These are phyloP conservation scores for Magnusiomyces suaveolens DNA, from an alignment of 1,139 yeast species.

Conservation along the genomic window DNA sequence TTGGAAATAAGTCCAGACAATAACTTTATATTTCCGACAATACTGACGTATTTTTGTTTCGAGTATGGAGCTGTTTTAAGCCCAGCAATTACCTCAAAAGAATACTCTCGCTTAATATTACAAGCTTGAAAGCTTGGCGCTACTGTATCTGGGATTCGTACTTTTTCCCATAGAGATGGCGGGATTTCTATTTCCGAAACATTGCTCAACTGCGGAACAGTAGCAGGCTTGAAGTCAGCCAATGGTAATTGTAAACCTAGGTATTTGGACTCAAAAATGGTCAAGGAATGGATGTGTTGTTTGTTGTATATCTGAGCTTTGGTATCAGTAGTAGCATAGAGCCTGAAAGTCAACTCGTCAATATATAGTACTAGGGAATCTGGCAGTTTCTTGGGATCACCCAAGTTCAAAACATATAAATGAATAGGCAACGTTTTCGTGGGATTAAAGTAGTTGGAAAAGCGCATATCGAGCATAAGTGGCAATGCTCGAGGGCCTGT, in stretches of 20 bases:
- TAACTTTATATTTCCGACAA: constrained; percentile 18
- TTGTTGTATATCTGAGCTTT: constrained; percentile 24
- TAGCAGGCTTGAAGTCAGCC: not conserved
- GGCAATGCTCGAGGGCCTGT: not conserved
- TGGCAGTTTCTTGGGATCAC: constrained; percentile 16
- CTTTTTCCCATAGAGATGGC: constrained; percentile 25
- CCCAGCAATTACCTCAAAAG: constrained; percentile 38
- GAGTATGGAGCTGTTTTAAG: constrained; percentile 30
- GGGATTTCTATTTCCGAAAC: constrained; percentile 21
- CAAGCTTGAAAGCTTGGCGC: constrained; percentile 52
- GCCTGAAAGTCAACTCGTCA: constrained; percentile 19
- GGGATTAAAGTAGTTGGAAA: constrained; percentile 23
- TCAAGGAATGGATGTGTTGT: constrained; percentile 9
- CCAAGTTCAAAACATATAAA: constrained; percentile 19
- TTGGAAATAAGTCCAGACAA: constrained; percentile 17
- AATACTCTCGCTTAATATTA: constrained; percentile 45
- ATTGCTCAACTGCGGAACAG: constrained; percentile 10
- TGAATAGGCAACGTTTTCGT: constrained; percentile 21
- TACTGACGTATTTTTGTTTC: constrained; percentile 19
- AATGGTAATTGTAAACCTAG: constrained; percentile 1
- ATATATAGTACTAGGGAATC: constrained; percentile 16
- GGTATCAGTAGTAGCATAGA: constrained; percentile 24
- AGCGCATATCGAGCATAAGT: constrained; percentile 23
- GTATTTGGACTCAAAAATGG: constrained; percentile 3
- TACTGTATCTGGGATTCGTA: constrained; percentile 41